Conservation (phyloP, 2,329 filamentous ascomycete species). For the Aspergillus japonicus region DNA sequence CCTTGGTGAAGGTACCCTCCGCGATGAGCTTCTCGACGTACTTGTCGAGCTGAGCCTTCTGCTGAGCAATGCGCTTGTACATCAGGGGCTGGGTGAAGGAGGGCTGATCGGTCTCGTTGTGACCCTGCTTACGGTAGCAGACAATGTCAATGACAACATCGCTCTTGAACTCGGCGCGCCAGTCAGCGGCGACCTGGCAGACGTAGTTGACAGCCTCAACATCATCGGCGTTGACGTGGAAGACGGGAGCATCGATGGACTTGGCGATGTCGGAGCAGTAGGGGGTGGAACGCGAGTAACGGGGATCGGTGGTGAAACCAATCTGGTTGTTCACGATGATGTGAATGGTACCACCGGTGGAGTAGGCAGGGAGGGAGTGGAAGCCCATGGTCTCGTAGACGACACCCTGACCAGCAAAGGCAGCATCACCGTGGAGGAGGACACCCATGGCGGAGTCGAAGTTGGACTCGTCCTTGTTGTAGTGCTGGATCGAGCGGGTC, state of each 20-base stretch:
- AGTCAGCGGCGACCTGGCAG: conserved; percentile 94
- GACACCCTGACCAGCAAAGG: conserved; percentile 92
- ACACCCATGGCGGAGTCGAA: conserved; percentile 93
- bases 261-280: conserved; percentile 99
- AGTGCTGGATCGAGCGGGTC: conserved; percentile 96
- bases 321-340: conserved; percentile 99
- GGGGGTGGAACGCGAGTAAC: conserved; percentile 92
- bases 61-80: conserved; percentile 94
- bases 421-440: conserved; percentile 93
- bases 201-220: conserved; percentile 98
- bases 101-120: conserved; percentile 99
- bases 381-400: conserved; percentile 99
- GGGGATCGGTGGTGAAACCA: conserved; percentile 97
- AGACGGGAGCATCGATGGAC: conserved; percentile 95
- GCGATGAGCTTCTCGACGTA: conserved; percentile 89
- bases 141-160: conserved; percentile 98
- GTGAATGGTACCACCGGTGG: conserved; percentile 95
- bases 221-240: conserved; percentile 98
- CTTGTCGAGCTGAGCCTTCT: conserved; percentile 81
- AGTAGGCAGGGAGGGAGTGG: conserved; percentile 92
- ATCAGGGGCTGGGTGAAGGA: conserved; percentile 99
- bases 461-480: conserved; percentile 92
- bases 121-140: conserved; percentile 97
- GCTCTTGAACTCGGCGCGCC: conserved; percentile 97
- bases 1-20: conserved; percentile 93